phyloP scores from a whole-genome alignment of 176 grass and related monocot species.

The Carex parvula region DNA sequence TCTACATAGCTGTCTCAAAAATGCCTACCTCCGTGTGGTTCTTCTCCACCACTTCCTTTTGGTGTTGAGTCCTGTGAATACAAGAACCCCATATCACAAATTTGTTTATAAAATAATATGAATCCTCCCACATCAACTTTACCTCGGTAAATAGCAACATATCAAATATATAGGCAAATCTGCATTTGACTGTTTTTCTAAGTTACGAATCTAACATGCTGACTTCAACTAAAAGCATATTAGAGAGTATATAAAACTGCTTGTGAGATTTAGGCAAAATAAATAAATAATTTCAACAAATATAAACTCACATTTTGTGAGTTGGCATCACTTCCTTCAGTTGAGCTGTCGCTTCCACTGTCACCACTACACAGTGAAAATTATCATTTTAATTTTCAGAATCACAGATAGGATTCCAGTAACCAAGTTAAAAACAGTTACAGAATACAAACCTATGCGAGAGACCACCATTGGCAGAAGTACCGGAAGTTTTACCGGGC shows the following conservation, averaged over 20 bases:
- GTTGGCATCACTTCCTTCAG: slow-evolving; percentile 76
- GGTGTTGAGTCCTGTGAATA: slow-evolving; percentile 37
- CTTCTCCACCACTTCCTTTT: slow-evolving; percentile 56
- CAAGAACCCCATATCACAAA: not conserved
- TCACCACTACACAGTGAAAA: slow-evolving; percentile 60
- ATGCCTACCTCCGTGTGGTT: slow-evolving; percentile 62
- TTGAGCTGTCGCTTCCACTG: slow-evolving; percentile 77
- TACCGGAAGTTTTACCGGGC: slow-evolving; percentile 60
- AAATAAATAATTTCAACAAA: not conserved
- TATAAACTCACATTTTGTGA: slow-evolving; percentile 73
- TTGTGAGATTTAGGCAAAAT: not conserved
- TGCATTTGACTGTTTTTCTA: not conserved
- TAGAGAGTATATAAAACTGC: not conserved
- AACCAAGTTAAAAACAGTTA: not conserved
- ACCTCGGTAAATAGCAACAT: not conserved
- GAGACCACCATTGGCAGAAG: slow-evolving; percentile 57
- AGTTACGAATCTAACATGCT: not conserved
- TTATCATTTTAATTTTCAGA: slow-evolving; percentile 18
- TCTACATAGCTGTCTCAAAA: not conserved
- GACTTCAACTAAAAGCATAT: not conserved
- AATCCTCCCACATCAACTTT: slow-evolving; percentile 8
- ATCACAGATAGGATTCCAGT: not conserved
- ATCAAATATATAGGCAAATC: not conserved
- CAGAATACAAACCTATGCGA: slow-evolving; percentile 63
- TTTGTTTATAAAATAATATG: not conserved